Conservation (phyloP, 202 grass and related monocot genomes). For the Alloteropsis angusta region DNA sequence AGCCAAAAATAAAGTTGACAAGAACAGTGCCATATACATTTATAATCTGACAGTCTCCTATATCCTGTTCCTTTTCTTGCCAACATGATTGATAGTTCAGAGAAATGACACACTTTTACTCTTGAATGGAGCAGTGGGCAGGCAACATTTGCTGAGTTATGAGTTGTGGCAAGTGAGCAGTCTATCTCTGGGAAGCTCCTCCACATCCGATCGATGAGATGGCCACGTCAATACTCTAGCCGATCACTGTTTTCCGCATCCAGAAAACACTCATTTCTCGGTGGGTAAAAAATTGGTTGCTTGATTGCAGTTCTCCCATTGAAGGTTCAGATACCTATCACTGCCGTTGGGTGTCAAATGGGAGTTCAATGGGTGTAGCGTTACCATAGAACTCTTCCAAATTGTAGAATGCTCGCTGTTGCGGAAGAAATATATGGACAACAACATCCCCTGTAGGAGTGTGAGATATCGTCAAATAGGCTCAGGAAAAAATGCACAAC, state of each 20-base stretch:
- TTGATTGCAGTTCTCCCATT: not conserved
- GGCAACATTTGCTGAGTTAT: not conserved
- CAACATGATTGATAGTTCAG: not conserved
- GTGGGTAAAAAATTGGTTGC: not conserved
- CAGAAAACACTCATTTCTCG: not conserved
- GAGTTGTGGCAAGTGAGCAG: not conserved
- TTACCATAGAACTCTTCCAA: constrained; percentile 97
- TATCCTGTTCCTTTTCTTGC: not conserved
- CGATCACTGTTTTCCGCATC: not conserved
- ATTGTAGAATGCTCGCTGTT: constrained; percentile 81
- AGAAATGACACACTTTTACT: not conserved
- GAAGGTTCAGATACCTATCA: not conserved
- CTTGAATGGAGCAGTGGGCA: not conserved
- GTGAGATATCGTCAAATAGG: not conserved
- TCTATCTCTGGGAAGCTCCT: not conserved
- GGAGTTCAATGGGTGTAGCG: constrained; percentile 67
- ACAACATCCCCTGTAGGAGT: constrained; percentile 53
- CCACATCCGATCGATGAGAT: not conserved
- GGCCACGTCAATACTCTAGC: not conserved
- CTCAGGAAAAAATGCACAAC: not conserved
- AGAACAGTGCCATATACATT: not conserved
- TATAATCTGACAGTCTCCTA: not conserved
- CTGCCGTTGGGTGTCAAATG: constrained; percentile 53
- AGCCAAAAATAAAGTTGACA: not conserved
- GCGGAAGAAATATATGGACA: constrained; percentile 62